Evolutionary conservation across 2,329 filamentous ascomycete genomes (phyloP), one percentile per base, ranked within the genome.

Genomic region (Dactylella cylindrospora): DNA sequence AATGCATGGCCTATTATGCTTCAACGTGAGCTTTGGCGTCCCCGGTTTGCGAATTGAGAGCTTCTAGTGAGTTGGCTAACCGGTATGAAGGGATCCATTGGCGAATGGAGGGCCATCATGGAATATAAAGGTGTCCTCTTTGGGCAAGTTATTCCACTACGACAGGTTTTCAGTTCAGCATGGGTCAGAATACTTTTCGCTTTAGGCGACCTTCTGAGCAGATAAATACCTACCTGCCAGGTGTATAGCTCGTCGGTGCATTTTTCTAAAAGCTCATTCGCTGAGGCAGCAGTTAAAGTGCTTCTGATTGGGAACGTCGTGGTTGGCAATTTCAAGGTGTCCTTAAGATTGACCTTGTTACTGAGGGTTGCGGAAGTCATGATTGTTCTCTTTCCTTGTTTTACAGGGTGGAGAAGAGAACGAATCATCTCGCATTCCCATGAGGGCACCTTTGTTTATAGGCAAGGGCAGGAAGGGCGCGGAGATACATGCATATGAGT

Each of bases 31-130:
- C 23, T 5, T 49, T 55, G 17, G 31, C 9, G 13, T 38, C 6
- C n/a, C n/a, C n/a, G n/a, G n/a, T n/a, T n/a, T 13, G 31, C 35
- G 22, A 33, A n/a, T n/a, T n/a, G n/a, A 19, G 33, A 12, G 5
- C 20, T 13, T n/a, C 7, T 28, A 19, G 12, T 31, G 13, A 29
- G 1, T n/a, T 26, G 7, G 23, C 38, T 44, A 35, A 65, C 64
- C 66, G 62, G 94, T 83, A 70, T 98, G 93, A 7, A 98, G 80
- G 36, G 80, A 81, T 10, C 93, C 93, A 75, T 98, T 98, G 66
- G 93, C 93, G 72, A 97, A 98, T 0, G 93, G 93, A 0, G 93
- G 93, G 0, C 93, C 93, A 82, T 98, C 93, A 71, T 97, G 93
- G 6, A 98, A 78, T 1, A 90, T 77, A 67, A 97, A 98, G 0